These are phyloP conservation scores for Exophiala bonariae DNA, from an alignment of 2,329 filamentous ascomycete species.

Conservation along the genomic window DNA sequence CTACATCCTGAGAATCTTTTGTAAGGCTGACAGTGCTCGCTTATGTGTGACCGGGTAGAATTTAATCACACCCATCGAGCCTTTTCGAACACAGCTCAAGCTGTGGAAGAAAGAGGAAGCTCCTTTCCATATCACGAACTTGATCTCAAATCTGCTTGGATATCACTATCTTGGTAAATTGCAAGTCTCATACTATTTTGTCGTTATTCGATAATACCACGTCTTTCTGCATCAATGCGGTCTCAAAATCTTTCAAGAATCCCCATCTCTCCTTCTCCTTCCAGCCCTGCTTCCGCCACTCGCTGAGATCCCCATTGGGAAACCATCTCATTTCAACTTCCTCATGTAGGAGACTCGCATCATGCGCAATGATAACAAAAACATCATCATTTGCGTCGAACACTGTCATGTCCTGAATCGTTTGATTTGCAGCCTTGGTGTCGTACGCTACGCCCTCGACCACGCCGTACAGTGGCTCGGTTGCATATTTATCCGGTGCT, in stretches of 20 bases:
- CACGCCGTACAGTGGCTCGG: background rate
- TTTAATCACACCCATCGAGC: no score
- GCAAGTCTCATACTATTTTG: no score
- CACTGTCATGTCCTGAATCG: constrained; percentile 25
- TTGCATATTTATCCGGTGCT: background rate
- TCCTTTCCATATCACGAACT: no score
- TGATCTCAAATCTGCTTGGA: no score
- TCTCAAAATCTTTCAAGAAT: constrained; percentile 17
- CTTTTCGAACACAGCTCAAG: no score
- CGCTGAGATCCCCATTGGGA: constrained; percentile 25
- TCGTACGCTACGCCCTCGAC: constrained; percentile 4
- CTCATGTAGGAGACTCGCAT: constrained; percentile 26
- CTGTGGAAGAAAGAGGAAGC: no score
- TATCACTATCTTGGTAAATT: no score
- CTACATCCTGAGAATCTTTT: no score
- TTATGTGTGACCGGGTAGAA: no score
- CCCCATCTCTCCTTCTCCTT: constrained; percentile 17
- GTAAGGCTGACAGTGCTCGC: no score
- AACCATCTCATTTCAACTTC: constrained; percentile 15
- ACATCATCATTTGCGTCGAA: constrained; percentile 31
- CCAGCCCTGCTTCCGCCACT: constrained; percentile 32
- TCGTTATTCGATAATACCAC: no score
- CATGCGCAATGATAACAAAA: constrained; percentile 32
- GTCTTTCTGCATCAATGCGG: background rate
- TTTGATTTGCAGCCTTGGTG: constrained; percentile 19